phyloP scores from a whole-genome alignment of 176 grass and related monocot genomes.

The Paspalum vaginatum region DNA sequence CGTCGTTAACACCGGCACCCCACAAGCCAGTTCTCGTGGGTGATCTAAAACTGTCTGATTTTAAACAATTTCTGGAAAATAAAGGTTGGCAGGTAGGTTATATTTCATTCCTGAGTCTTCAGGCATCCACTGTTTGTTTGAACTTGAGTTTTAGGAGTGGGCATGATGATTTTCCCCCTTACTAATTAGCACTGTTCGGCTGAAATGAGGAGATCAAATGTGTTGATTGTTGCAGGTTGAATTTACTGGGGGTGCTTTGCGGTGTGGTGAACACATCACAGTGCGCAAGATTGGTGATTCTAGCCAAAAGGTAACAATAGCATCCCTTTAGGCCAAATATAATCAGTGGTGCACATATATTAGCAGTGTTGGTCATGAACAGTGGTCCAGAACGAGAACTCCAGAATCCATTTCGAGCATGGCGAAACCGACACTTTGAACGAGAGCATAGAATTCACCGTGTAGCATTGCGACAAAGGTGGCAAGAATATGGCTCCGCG shows the following conservation, averaged over 20 bases:
- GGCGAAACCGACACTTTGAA: no score
- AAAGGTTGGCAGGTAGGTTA: slow-evolving; percentile 77
- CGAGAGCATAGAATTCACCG: no score
- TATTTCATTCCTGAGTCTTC: slow-evolving; percentile 7
- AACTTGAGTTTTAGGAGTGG: slow-evolving; percentile 2
- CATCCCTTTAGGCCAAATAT: not conserved
- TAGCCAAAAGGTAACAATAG: slow-evolving; percentile 69
- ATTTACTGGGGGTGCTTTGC: slow-evolving; percentile 79
- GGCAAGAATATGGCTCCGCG: not conserved
- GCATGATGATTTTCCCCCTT: not conserved
- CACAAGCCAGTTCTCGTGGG: slow-evolving; percentile 93
- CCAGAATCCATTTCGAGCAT: no score
- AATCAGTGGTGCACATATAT: not conserved
- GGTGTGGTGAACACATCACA: slow-evolving; percentile 82
- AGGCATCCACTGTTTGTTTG: not conserved
- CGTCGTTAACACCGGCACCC: slow-evolving; percentile 52
- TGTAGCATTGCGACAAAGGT: no score
- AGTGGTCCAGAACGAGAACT: not conserved
- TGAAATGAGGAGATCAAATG: not conserved
- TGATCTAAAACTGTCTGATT: slow-evolving; percentile 84
- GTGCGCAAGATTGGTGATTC: slow-evolving; percentile 84
- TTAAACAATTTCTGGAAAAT: slow-evolving; percentile 88
- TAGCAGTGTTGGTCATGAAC: not conserved
- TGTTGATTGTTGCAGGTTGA: slow-evolving; percentile 63
- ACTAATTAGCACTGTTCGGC: no score